phyloP scores from a whole-genome alignment of 441 rosid species.

The Geranium incanum region DNA sequence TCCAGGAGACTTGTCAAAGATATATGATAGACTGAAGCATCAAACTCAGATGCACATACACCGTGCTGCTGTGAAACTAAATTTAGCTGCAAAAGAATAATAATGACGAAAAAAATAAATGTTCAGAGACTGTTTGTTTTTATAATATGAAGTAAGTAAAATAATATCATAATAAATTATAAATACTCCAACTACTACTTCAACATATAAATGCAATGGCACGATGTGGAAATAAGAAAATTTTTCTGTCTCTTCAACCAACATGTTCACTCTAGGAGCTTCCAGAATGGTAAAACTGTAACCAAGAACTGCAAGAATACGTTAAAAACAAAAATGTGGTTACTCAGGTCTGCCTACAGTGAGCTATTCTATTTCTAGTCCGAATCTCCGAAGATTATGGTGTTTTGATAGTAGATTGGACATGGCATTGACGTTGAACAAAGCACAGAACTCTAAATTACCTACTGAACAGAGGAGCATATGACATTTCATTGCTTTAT shows the following conservation, averaged over 20 bases:
- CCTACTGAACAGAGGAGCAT: background rate
- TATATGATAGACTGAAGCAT: slow-evolving; percentile 28
- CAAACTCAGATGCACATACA: background rate
- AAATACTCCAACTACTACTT: background rate
- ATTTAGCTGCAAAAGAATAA: background rate
- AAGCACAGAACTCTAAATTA: background rate
- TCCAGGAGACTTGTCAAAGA: slow-evolving; percentile 19
- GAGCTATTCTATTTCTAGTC: background rate
- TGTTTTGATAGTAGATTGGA: background rate
- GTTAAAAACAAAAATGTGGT: background rate
- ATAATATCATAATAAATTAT: slow-evolving; percentile 4
- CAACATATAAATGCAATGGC: background rate
- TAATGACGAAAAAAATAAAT: background rate
- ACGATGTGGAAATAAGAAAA: background rate
- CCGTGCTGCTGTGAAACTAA: background rate
- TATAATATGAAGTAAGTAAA: background rate
- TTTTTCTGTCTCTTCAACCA: background rate
- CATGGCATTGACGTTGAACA: background rate
- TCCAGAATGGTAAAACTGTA: background rate
- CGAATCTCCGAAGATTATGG: background rate
- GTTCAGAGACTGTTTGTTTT: background rate
- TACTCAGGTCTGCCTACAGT: background rate
- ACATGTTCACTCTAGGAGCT: background rate
- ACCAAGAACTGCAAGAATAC: background rate
- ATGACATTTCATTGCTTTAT: background rate